Evolutionary conservation across 1,284 basidiomycete genomes (phyloP).

Genomic region (Salmacisia buchloeana): DNA sequence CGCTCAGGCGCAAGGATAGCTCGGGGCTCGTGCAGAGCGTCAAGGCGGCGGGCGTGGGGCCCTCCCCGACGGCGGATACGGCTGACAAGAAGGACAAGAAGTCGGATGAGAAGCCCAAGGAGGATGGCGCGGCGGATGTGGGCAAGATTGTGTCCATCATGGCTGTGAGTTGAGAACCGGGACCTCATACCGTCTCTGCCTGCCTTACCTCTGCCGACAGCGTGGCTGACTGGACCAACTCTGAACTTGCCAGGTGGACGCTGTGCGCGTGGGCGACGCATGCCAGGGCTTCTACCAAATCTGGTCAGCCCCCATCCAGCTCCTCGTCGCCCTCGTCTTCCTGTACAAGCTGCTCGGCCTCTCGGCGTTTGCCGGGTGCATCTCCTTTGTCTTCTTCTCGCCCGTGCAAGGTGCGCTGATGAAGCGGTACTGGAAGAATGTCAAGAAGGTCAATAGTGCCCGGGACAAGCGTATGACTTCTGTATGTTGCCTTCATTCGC

Average conservation of each 20-base stretch:
- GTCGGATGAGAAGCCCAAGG: conserved; percentile 9
- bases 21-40: conserved; percentile 63
- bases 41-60: neutral
- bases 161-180: conserved; percentile 17
- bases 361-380: conserved; percentile 32
- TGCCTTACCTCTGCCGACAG: too few species aligned
- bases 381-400: conserved; percentile 20
- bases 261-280: conserved; percentile 14
- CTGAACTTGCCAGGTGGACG: conserved; percentile 20
- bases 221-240: too few species aligned
- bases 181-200: too few species aligned
- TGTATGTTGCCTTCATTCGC: neutral
- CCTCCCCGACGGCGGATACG: conserved; percentile 20
- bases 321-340: conserved; percentile 27
- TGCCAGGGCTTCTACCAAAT: conserved; percentile 17
- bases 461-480: conserved; percentile 25
- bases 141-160: conserved; percentile 31
- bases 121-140: conserved; percentile 12
- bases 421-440: neutral
- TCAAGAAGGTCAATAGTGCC: conserved; percentile 14
- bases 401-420: conserved; percentile 18
- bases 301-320: conserved; percentile 26
- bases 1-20: conserved; percentile 75
- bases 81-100: conserved; percentile 29
- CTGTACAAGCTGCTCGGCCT: conserved; percentile 38